phyloP scores from a whole-genome alignment of 2,329 filamentous ascomycete species.

The Xylaria sp. region DNA sequence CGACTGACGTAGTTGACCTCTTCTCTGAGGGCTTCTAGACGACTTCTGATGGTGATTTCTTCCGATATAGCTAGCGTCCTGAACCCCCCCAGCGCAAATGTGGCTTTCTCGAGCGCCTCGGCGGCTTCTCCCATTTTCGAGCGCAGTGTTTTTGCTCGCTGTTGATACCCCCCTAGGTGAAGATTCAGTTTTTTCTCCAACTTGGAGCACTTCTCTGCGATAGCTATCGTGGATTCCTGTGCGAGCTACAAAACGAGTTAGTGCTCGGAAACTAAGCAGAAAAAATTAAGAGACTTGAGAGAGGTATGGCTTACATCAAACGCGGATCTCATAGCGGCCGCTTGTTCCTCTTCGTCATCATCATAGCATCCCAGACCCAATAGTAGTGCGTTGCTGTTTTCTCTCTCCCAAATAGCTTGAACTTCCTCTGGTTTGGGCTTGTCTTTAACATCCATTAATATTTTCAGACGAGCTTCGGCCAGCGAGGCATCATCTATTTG shows the following conservation, averaged over 20 bases:
- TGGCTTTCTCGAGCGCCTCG: slow-evolving; percentile 78
- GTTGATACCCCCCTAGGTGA: slow-evolving; percentile 89
- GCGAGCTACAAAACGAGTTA: slow-evolving; percentile 62
- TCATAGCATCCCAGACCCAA: slow-evolving; percentile 85
- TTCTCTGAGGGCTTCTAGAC: slow-evolving; percentile 80
- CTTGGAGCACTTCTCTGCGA: slow-evolving; percentile 84
- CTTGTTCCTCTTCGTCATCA: slow-evolving; percentile 77
- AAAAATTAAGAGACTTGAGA: background rate
- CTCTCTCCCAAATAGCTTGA: slow-evolving; percentile 64
- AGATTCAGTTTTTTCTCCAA: slow-evolving; percentile 92
- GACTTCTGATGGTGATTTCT: slow-evolving; percentile 76
- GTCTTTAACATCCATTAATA: slow-evolving; percentile 75
- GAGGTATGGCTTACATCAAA: slow-evolving; percentile 72
- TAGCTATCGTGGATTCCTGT: slow-evolving; percentile 76
- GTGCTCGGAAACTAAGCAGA: background rate
- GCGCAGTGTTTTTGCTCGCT: slow-evolving; percentile 81
- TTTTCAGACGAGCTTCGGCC: slow-evolving; percentile 78
- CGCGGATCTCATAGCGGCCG: slow-evolving; percentile 71
- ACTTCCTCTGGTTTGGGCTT: slow-evolving; percentile 62
- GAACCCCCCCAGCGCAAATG: slow-evolving; percentile 77
- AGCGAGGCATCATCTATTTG: slow-evolving; percentile 77
- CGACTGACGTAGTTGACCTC: slow-evolving; percentile 84
- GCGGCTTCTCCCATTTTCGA: slow-evolving; percentile 83
- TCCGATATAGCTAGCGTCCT: slow-evolving; percentile 82
- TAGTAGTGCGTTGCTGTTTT: slow-evolving; percentile 68